Conservation (phyloP, 352 stramenopile genomes). For the Phytophthora sp. region DNA sequence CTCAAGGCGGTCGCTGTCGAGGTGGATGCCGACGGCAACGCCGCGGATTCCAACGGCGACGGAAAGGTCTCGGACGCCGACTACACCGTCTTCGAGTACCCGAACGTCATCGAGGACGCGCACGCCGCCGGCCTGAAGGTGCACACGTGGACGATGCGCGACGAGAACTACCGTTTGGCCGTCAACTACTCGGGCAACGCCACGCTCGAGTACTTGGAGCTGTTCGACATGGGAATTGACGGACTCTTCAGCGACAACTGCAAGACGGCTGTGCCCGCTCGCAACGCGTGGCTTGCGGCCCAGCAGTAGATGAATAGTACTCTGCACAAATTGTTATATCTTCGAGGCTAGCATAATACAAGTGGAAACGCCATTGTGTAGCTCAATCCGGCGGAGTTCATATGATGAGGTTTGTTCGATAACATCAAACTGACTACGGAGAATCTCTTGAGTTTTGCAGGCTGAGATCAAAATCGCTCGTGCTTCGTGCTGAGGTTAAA, state of each 20-base stretch:
- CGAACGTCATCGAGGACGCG: constrained; percentile 51
- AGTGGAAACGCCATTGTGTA: too few relatives aligned
- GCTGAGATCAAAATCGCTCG: constrained; percentile 10
- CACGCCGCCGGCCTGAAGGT: constrained; percentile 65
- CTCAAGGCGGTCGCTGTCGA: constrained; percentile 55
- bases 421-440: too few relatives aligned
- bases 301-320: constrained; percentile 27
- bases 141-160: constrained; percentile 66
- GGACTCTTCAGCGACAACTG: constrained; percentile 69
- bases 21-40: constrained; percentile 43
- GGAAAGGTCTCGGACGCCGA: constrained; percentile 62
- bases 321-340: too few relatives aligned
- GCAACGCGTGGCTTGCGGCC: constrained; percentile 40
- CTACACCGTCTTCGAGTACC: constrained; percentile 52
- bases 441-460: not conserved
- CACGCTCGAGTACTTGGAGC: constrained; percentile 64
- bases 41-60: constrained; percentile 72
- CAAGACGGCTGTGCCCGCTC: constrained; percentile 54
- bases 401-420: too few relatives aligned
- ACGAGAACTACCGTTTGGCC: constrained; percentile 68
- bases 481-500: not conserved
- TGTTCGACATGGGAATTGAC: constrained; percentile 68
- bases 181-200: constrained; percentile 71
- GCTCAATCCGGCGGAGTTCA: too few relatives aligned
- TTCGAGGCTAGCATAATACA: too few relatives aligned